These are phyloP conservation scores for Thinopyrum elongatum DNA, from an alignment of 176 grass and related monocot genomes.

Conservation along the genomic window DNA sequence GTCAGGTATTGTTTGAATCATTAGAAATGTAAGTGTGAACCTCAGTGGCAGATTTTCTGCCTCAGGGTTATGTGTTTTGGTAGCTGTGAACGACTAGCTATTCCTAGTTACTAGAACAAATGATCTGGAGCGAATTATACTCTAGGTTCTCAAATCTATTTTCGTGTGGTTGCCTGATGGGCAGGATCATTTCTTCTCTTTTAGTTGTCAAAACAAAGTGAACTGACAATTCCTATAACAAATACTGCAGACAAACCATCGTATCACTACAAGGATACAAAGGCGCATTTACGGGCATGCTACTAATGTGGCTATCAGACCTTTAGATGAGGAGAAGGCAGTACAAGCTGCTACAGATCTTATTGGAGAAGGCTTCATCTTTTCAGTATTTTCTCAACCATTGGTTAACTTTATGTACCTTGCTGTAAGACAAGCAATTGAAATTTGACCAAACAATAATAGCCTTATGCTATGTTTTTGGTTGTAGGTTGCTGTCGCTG, in stretches of 20 bases:
- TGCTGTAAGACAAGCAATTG: not conserved
- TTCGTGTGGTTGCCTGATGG: not conserved
- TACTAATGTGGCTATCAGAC: slow-evolving; percentile 73
- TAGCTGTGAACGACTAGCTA: not conserved
- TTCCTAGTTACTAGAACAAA: not conserved
- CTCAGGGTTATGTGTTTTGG: not conserved
- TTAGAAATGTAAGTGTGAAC: not conserved
- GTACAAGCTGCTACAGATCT: slow-evolving; percentile 92
- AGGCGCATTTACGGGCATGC: slow-evolving; percentile 78
- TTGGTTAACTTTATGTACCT: not conserved
- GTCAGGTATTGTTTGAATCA: not conserved
- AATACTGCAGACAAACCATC: slow-evolving; percentile 63
- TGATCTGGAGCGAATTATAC: not conserved
- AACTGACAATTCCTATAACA: slow-evolving; percentile 4
- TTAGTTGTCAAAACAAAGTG: not conserved
- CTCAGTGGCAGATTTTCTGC: not conserved
- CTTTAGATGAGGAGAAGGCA: slow-evolving; percentile 87
- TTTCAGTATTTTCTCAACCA: slow-evolving; percentile 54
- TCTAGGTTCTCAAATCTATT: not conserved
- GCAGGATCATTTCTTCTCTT: slow-evolving; percentile 12
- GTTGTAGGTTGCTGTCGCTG: slow-evolving; percentile 76
- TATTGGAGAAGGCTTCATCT: slow-evolving; percentile 92
- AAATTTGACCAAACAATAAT: not conserved
- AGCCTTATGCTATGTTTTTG: slow-evolving; percentile 3
- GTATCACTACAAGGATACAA: slow-evolving; percentile 80